These are phyloP conservation scores for Colletotrichum phormii DNA, from an alignment of 2,329 filamentous ascomycete genomes.

Conservation along the genomic window DNA sequence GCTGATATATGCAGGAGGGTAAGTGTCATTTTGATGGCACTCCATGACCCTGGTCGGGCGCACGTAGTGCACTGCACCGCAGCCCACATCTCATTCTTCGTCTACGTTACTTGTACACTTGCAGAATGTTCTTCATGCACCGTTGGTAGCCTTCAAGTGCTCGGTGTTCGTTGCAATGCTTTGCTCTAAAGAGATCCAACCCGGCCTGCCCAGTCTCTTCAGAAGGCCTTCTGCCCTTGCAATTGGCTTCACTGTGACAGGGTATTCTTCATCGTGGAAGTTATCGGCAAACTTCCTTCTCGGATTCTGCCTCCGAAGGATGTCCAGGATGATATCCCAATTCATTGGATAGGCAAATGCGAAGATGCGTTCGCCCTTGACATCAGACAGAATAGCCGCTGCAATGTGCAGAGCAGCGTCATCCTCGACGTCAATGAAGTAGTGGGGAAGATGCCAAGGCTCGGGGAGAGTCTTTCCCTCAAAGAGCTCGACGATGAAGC, in stretches of 20 bases:
- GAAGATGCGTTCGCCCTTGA: constrained; percentile 64
- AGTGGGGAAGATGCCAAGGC: constrained; percentile 39
- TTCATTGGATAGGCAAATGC: constrained; percentile 61
- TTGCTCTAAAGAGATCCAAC: constrained; percentile 10
- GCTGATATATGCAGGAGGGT: background rate
- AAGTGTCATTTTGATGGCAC: background rate
- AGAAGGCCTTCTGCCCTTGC: constrained; percentile 4
- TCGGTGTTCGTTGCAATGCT: constrained; percentile 11
- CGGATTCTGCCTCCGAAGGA: constrained; percentile 40
- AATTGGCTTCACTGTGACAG: constrained; percentile 17
- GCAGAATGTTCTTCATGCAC: background rate
- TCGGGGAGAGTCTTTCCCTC: constrained; percentile 33
- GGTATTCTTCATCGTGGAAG: constrained; percentile 12
- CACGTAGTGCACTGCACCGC: background rate
- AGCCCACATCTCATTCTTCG: background rate
- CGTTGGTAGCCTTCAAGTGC: background rate
- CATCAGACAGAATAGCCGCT: constrained; percentile 57
- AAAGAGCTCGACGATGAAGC: constrained; percentile 38
- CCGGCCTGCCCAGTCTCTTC: background rate
- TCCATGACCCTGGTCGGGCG: background rate
- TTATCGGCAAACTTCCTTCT: constrained; percentile 37
- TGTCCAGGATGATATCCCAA: constrained; percentile 54
- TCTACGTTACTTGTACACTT: too few relatives aligned
- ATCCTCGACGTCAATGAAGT: constrained; percentile 61
- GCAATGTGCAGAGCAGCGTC: constrained; percentile 63